These are phyloP conservation scores for Melastoma malabathricum DNA, from an alignment of 345 rosid genomes.

Conservation along the genomic window DNA sequence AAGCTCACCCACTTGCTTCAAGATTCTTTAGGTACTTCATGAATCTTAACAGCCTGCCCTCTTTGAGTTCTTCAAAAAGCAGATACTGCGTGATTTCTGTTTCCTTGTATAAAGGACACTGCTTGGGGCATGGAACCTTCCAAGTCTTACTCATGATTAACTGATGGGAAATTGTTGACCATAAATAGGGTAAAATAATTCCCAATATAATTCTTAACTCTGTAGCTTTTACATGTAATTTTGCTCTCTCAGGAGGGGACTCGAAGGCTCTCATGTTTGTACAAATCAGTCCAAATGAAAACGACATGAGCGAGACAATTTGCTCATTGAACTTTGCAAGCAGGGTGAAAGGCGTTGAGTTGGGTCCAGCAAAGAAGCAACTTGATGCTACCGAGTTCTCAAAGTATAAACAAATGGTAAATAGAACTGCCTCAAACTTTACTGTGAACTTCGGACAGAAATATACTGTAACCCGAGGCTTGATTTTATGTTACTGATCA, in stretches of 20 bases:
- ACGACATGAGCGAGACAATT: slow-evolving; percentile 65
- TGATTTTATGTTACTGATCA: slow-evolving; percentile 3
- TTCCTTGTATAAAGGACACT: too few relatives aligned
- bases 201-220: background rate
- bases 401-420: slow-evolving; percentile 81
- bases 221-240: too few relatives aligned
- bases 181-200: background rate
- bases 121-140: too few relatives aligned
- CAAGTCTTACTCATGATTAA: too few relatives aligned
- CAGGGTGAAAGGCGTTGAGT: slow-evolving; percentile 89
- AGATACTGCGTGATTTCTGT: too few relatives aligned
- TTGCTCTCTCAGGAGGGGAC: slow-evolving; percentile 68
- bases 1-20: slow-evolving; percentile 97
- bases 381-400: slow-evolving; percentile 60
- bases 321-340: slow-evolving; percentile 95
- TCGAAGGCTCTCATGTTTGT: slow-evolving; percentile 93
- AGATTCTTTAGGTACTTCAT: slow-evolving; percentile 65
- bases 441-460: too few relatives aligned
- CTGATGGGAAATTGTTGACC: background rate
- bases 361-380: slow-evolving; percentile 86
- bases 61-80: too few relatives aligned
- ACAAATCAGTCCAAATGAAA: slow-evolving; percentile 88
- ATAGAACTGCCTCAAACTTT: background rate
- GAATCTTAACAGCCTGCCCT: background rate
- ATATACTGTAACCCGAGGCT: too few relatives aligned